Base-by-base conservation (phyloP, 345 rosid genomes). In the Arabidopsis suecica region DNA sequence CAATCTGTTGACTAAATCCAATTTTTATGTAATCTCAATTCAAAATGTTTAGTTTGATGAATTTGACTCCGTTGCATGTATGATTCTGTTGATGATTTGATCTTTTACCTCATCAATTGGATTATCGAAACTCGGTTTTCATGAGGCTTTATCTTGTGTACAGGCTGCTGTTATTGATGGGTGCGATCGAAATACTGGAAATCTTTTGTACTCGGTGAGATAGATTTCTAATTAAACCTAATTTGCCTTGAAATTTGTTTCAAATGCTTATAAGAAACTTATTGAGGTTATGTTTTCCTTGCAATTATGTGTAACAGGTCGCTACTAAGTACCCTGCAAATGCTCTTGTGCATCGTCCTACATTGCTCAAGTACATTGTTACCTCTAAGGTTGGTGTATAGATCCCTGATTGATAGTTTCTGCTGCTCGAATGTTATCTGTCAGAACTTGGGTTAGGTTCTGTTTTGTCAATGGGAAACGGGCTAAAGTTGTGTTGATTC, bases 121-220 rank as follows among this genome's bases (percentile, higher is more conserved):
- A 45, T 68, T 1, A 32, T 50, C 18, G 32, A 38, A 32, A 36
- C 23, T 45, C 7, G 36, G n/a, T 44, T 40, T 47, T 79, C 3
- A 23, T 25, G 64, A 45, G 56, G 34, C 2, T 61, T 4, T 69
- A 44, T 56, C 10, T 68, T 73, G 54, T 61, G 76, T 68, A 22
- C 72, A 96, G 99, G 99, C 99, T 74, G 88, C 68, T 67, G 96
- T 91, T 7, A 73, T 83, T n/a, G 90, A 84, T 50, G 99, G 99
- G 23, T 96, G 98, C 66, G 86, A 84, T 50, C 86, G 94, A 61
- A 82, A 81, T 33, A 78, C 86, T 41, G 99, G 98, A 45, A 96
- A 96, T 82, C 83, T 93, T 6, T 83, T 96, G 14, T 96, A 96
- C 83, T 78, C 96, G 34, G 99, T 93, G 74, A 67, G 82, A 38